Evolutionary conservation across 257 asterid genomes (phyloP).

Genomic region (Haberlea rhodopensis): DNA sequence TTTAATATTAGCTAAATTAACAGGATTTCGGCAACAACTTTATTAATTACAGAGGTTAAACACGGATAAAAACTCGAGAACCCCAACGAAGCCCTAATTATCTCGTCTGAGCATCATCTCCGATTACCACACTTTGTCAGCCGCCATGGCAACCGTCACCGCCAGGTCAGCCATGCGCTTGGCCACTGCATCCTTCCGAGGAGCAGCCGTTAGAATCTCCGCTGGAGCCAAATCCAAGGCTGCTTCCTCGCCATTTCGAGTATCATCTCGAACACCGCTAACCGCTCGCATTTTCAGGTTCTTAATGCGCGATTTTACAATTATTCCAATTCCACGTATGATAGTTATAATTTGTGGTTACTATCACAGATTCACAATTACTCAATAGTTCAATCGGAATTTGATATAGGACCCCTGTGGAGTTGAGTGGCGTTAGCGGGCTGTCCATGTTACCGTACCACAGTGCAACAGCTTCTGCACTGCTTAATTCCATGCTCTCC

Average conservation of each 20-base stretch:
- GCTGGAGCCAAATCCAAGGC: conserved; percentile 46
- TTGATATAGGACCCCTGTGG: conserved; percentile 35
- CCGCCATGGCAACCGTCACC: conserved; percentile 60
- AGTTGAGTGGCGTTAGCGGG: conserved; percentile 31
- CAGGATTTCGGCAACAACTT: too few species aligned
- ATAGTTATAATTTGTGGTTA: background rate
- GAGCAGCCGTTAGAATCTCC: conserved; percentile 45
- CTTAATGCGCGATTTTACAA: background rate
- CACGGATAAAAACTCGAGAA: too few species aligned
- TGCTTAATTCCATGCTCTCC: conserved; percentile 39
- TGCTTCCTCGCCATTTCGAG: conserved; percentile 56
- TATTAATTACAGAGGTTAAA: too few species aligned
- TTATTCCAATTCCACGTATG: background rate
- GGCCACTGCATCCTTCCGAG: conserved; percentile 44
- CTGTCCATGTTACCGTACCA: conserved; percentile 36
- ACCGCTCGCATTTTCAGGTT: conserved; percentile 81
- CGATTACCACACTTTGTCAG: conserved; percentile 16
- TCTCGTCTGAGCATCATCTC: conserved; percentile 19
- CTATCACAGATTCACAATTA: background rate
- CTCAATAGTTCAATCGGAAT: background rate
- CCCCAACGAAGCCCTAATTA: conserved; percentile 37
- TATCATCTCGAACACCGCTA: conserved; percentile 56
- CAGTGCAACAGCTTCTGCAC: conserved; percentile 40
- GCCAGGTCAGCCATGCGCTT: conserved; percentile 67
- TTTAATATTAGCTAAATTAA: too few species aligned